These are phyloP conservation scores for Pythium biforme DNA, from an alignment of 352 stramenopile species.

Conservation along the genomic window DNA sequence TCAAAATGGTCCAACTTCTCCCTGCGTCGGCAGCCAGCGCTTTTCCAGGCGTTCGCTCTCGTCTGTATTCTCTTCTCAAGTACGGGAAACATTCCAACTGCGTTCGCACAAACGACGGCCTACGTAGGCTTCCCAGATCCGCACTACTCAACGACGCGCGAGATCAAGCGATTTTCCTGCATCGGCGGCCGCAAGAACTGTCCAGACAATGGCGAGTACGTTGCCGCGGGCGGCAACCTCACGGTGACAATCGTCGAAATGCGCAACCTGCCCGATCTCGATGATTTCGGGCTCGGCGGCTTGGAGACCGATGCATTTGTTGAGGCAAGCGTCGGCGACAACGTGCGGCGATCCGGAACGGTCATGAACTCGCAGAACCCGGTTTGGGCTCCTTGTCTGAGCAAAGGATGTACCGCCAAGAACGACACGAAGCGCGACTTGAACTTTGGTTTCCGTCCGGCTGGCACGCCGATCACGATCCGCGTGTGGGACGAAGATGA, in stretches of 20 bases:
- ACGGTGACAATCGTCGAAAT: constrained; percentile 85
- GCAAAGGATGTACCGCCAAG: constrained; percentile 41
- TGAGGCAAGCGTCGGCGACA: constrained; percentile 69
- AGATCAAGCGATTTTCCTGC: constrained; percentile 69
- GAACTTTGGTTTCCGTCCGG: constrained; percentile 83
- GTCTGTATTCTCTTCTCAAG: not conserved
- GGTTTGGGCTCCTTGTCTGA: constrained; percentile 56
- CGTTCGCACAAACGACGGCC: constrained; percentile 47
- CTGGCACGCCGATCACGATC: constrained; percentile 74
- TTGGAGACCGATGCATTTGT: constrained; percentile 80
- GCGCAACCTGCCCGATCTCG: constrained; percentile 81
- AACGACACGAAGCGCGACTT: constrained; percentile 63
- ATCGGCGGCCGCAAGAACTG: constrained; percentile 63
- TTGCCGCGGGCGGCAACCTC: constrained; percentile 81
- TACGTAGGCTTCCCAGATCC: constrained; percentile 66
- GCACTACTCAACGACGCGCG: constrained; percentile 49
- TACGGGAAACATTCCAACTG: not conserved
- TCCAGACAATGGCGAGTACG: constrained; percentile 67
- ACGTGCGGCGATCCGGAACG: constrained; percentile 49
- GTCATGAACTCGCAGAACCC: constrained; percentile 80
- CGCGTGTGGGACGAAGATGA: constrained; percentile 76
- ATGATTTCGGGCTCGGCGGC: constrained; percentile 66
- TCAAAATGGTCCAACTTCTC: not conserved
- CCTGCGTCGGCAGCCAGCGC: not conserved
- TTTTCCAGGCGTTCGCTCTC: not conserved